Percentiles rank a stretch among this genome's conserved stretches.
Conservation (phyloP, 345 rosid genomes). For the Acer campestre region DNA sequence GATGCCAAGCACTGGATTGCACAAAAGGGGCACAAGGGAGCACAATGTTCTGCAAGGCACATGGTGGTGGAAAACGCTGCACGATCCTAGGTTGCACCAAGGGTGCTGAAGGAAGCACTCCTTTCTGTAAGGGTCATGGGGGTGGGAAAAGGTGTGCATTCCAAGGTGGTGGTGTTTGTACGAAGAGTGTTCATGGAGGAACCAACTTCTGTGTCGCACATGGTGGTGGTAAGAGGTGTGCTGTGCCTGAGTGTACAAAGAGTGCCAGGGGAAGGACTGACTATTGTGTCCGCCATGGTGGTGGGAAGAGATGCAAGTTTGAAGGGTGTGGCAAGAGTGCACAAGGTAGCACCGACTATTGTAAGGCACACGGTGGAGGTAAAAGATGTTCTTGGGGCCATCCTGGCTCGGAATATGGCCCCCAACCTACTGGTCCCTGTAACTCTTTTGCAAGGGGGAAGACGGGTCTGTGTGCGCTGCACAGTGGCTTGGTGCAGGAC, state of each 20-base stretch:
- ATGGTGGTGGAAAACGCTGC: conserved; percentile 98
- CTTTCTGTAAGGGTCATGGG: conserved; percentile 97
- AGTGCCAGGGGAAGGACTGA: conserved; percentile 98
- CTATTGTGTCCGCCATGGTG: conserved; percentile 96
- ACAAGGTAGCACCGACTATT: conserved; percentile 94
- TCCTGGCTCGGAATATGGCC: conserved; percentile 68
- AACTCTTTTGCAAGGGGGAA: conserved; percentile 87
- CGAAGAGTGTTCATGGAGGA: conserved; percentile 99
- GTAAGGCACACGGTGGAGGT: conserved; percentile 99
- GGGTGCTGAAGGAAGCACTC: conserved; percentile 99
- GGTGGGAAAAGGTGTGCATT: conserved; percentile 96
- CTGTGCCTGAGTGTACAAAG: conserved; percentile 81
- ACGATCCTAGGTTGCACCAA: conserved; percentile 72
- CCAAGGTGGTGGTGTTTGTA: conserved; percentile 73
- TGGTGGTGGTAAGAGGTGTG: conserved; percentile 98
- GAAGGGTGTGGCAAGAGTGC: conserved; percentile 97
- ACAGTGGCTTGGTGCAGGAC: conserved; percentile 76
- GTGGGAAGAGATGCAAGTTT: conserved; percentile 90
- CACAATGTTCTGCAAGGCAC: conserved; percentile 97
- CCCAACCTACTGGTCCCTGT: conserved; percentile 64
- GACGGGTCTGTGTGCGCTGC: conserved; percentile 87
- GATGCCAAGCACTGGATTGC: conserved; percentile 82
- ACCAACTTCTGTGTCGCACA: conserved; percentile 98
- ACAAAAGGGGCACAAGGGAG: conserved; percentile 98
- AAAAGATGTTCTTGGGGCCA: conserved; percentile 95